These are phyloP conservation scores for Cerrena zonata DNA, from an alignment of 1,284 basidiomycete genomes.

Conservation along the genomic window DNA sequence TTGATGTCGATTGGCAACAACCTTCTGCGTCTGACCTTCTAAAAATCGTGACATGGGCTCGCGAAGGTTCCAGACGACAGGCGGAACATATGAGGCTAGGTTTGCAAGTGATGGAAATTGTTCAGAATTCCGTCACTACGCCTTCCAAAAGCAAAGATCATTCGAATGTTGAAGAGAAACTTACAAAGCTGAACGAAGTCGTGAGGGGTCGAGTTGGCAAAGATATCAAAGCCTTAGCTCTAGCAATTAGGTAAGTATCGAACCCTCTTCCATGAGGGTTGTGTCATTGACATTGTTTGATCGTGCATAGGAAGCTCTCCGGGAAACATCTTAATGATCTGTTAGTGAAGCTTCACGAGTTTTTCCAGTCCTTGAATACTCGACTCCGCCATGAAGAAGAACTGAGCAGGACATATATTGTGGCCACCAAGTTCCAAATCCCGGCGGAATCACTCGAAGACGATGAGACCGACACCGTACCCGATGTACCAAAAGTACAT, in stretches of 20 bases:
- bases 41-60: constrained; percentile 33
- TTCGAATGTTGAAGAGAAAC: constrained; percentile 16
- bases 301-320: constrained; percentile 40
- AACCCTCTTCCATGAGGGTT: not conserved
- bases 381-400: constrained; percentile 29
- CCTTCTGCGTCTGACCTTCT: constrained; percentile 23
- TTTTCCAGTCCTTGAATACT: constrained; percentile 27
- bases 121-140: constrained; percentile 40
- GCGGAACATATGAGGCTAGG: constrained; percentile 39
- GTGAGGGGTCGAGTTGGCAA: constrained; percentile 38
- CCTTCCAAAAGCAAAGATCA: constrained; percentile 31
- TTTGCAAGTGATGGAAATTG: constrained; percentile 38
- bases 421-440: constrained; percentile 23
- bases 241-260: constrained; percentile 40
- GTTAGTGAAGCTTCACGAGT: constrained; percentile 34
- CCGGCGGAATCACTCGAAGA: constrained; percentile 10
- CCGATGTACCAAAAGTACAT: not conserved
- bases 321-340: constrained; percentile 33
- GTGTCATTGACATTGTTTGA: not conserved
- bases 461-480: not conserved
- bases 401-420: constrained; percentile 33
- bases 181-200: constrained; percentile 32
- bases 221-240: constrained; percentile 39
- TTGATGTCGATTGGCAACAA: constrained; percentile 2
- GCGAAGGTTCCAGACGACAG: constrained; percentile 30